Evolutionary conservation across 768 basidiomycete species (phyloP).

Genomic region (Naganishia onofrii): DNA sequence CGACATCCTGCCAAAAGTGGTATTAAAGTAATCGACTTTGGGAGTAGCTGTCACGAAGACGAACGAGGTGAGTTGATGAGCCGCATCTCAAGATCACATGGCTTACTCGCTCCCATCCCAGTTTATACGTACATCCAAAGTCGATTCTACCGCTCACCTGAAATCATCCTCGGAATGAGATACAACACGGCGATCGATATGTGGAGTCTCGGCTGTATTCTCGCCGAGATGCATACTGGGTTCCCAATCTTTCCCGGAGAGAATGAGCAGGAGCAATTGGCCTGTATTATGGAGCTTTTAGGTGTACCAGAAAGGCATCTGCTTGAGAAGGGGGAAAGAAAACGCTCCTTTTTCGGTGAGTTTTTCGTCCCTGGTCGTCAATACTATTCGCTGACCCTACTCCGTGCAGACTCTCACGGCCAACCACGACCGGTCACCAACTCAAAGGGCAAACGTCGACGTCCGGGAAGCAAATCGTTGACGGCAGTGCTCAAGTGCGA

Average conservation of each 20-base stretch:
- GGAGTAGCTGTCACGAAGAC: conserved; percentile 95
- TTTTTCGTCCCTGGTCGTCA: conserved; percentile 1
- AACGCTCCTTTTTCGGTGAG: conserved; percentile 93
- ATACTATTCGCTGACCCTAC: neutral
- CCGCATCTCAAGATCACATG: neutral
- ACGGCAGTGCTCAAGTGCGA: conserved; percentile 84
- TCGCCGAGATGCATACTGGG: conserved; percentile 94
- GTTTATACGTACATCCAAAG: conserved; percentile 99
- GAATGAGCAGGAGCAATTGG: conserved; percentile 95
- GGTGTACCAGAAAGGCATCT: conserved; percentile 94
- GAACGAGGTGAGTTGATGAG: conserved; percentile 77
- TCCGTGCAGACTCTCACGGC: conserved; percentile 71
- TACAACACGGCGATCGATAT: conserved; percentile 99
- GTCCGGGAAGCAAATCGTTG: conserved; percentile 86
- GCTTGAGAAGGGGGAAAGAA: conserved; percentile 86
- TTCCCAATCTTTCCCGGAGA: conserved; percentile 99
- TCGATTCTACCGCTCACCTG: conserved; percentile 99
- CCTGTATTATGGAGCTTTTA: conserved; percentile 99
- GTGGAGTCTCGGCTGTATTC: conserved; percentile 98
- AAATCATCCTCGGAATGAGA: conserved; percentile 98
- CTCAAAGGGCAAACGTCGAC: conserved; percentile 87
- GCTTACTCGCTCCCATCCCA: conserved; percentile 48
- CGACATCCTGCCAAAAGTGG: conserved; percentile 93
- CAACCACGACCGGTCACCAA: conserved; percentile 89
- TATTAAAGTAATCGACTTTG: conserved; percentile 98